Evolutionary conservation across 2,329 filamentous ascomycete species (phyloP), one percentile per base, ranked within the genome.

Genomic region (Ceratocystis alfenasii): DNA sequence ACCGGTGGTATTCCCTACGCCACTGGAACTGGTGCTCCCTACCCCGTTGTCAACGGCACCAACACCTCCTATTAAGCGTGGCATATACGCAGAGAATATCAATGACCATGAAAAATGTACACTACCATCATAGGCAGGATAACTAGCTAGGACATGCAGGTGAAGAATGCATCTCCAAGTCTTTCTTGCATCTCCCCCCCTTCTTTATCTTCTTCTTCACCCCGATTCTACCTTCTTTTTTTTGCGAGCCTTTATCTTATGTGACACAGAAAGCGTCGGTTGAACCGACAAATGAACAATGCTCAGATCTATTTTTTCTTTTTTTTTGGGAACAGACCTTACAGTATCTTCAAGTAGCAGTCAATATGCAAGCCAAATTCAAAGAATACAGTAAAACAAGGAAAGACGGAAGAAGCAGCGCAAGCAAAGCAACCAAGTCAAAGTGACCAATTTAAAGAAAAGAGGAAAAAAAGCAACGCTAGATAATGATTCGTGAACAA

Each of bases 1-100:
- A 71, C 70, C 61, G 70, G 71, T 44, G 72, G 70, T 63, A 70
- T 71, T 67, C 71, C 77, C 68, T 78, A 57, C 25, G 53, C 53
- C 10, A 33, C 53, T 57, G 53, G 53, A 10, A 30, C 53, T 30
- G 53, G 53, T 28, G 53, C 53, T 30, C 53, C 78, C 69, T 78
- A 74, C 74, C 78, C 78, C 62, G 73, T 71, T 69, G 70, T 68
- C 69, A 76, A 76, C 74, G 73, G 73, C 67, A 75, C 76, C 62
- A 68, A 68, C 66, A 69, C 74, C 60, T n/a, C 17, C 8, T 68
- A 71, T 68, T 74, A 74, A 63, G 71, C 22, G 46, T 22, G 48
- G 33, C 12, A 10, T 10, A 30, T 30, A 12, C 2, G 53, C 22
- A 12, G 22, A 30, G 22, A 12, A 28, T 5, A 8, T 17, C 22